Percentiles rank a stretch among this genome's conserved stretches.
phyloP scores from a whole-genome alignment of 73 alveolate species.

The Stentor coeruleus region DNA sequence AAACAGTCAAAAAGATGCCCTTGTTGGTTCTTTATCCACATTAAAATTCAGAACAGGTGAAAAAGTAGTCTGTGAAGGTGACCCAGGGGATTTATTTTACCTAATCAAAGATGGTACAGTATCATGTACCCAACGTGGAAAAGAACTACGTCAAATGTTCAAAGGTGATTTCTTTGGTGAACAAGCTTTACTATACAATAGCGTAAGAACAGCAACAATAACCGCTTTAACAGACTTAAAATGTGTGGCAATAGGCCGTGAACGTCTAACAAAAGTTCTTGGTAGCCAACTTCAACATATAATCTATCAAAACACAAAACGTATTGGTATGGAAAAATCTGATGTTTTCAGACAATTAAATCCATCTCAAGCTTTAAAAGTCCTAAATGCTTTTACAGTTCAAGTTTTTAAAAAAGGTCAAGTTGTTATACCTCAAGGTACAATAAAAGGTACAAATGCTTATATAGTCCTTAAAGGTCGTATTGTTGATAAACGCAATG shows the following conservation, averaged over 20 bases:
- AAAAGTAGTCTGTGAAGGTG: neutral
- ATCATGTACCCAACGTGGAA: neutral
- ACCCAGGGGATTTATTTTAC: neutral
- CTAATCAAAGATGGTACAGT: neutral
- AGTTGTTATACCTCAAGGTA: neutral
- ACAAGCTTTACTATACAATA: neutral
- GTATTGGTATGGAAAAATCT: neutral
- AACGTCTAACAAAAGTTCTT: neutral
- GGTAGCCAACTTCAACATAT: neutral
- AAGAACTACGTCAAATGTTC: neutral
- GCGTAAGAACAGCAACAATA: neutral
- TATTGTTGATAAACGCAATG: neutral
- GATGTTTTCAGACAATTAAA: too few species aligned
- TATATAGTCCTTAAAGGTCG: neutral
- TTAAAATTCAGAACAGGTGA: neutral
- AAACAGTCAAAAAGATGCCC: neutral
- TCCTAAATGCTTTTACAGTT: neutral
- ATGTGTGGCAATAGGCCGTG: neutral
- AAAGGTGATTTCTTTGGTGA: slow-evolving; percentile 9
- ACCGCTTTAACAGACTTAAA: neutral
- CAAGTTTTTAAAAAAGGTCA: neutral
- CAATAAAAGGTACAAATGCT: neutral
- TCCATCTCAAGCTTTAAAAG: neutral
- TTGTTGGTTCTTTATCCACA: neutral
- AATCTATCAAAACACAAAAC: neutral